Base-by-base conservation (phyloP, 78 protist genomes). In the Dictyostelium citrinum region DNA sequence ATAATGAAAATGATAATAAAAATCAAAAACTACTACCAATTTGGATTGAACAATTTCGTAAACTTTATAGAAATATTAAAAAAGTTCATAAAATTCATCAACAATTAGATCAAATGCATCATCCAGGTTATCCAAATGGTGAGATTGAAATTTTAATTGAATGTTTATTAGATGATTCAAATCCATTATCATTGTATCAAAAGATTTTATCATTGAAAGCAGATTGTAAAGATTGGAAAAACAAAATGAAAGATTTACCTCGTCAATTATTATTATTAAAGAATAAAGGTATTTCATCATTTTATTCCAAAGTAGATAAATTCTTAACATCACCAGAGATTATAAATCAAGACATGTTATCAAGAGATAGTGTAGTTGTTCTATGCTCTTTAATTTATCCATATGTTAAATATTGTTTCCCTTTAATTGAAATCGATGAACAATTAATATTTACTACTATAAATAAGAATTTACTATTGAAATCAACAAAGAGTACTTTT, bases 231-330 rank as follows among this genome's bases (percentile, higher is more conserved):
- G 82, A 75, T 27, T 84, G 91, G 91, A 55, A 8, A 43, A 14
- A 71, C 16, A 58, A 46, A 55, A 74, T 74, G 51, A 41, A 46
- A 9, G 41, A 27, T 35, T 58, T 84, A 43, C 91, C 91, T 10
- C 12, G 29, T n/a, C 80, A 78, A 55, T n/a, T 84, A 6, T 58
- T 33, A 64, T 37, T 84, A 20, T 80, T 84, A 51, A 84, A 74
- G 27, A 46, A 20, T 20, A 78, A 84, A 11, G 91, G 91, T 27
- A 33, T 84, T 11, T 84, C 91, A 12, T 84, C 91, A 14, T 74
- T 84, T 41, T 75, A 75, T 43, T 41, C 49, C 17, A 75, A 41
- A 11, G 35, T 75, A n/a, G 81, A 75, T 41, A 37, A n/a, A 41
- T 75, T 31, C 27, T 43, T 75, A 41, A 41, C n/a, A 22, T 71